A percentile compares a stretch with the other conserved stretches of the same genome.
Evolutionary conservation across 257 asterid species (phyloP).

Genomic region (Ligustrum vulgare): DNA sequence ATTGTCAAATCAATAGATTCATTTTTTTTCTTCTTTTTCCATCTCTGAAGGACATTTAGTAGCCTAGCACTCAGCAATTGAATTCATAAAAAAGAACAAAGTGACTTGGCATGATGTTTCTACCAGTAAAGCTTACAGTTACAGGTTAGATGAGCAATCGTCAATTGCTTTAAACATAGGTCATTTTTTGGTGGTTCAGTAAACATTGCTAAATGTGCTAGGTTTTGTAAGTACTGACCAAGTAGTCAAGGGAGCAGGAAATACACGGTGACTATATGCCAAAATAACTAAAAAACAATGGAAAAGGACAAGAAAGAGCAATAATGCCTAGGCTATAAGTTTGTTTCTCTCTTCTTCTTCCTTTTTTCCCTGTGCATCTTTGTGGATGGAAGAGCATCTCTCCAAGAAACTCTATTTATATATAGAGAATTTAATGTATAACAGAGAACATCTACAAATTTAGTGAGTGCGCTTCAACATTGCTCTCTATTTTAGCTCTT

Average conservation of each 20-base stretch:
- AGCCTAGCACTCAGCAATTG: not conserved
- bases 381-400: not conserved
- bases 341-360: not conserved
- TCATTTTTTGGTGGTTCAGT: not conserved
- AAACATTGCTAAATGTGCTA: constrained; percentile 10
- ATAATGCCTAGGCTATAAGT: not conserved
- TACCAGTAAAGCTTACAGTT: constrained; percentile 6
- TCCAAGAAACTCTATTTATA: no score
- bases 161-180: constrained; percentile 11
- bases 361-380: not conserved
- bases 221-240: not conserved
- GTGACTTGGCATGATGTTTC: not conserved
- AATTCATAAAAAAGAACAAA: not conserved
- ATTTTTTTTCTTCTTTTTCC: not conserved
- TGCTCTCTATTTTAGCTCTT: no score
- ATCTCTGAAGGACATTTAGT: constrained; percentile 17
- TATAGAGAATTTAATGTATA: no score
- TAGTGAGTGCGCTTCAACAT: no score
- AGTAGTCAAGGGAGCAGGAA: not conserved
- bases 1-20: not conserved
- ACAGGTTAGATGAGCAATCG: constrained; percentile 1
- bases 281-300: not conserved
- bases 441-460: no score
- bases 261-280: not conserved
- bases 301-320: not conserved